Conservation (phyloP, 176 grass and related monocot genomes). For the Panicum miliaceum region DNA sequence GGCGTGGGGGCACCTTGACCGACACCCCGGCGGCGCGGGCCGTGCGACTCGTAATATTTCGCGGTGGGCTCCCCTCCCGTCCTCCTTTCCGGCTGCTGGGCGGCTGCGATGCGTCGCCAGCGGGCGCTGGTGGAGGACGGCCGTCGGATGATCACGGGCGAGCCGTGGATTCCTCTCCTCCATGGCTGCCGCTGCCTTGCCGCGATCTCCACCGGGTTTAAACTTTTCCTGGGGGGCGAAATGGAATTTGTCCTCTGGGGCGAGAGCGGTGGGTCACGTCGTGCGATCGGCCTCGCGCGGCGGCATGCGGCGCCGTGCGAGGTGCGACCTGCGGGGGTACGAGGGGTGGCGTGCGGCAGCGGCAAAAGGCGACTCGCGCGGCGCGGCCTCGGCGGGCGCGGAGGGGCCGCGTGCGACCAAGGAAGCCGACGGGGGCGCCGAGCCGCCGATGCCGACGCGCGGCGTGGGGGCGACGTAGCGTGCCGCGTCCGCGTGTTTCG, state of each 20-base stretch:
- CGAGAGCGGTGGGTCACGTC: constrained; percentile 18
- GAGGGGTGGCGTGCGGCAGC: constrained; percentile 39
- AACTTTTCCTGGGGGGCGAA: neutral
- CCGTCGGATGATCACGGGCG: constrained; percentile 43
- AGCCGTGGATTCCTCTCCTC: neutral
- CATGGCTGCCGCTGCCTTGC: neutral
- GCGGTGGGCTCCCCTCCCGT: neutral
- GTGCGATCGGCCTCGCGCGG: constrained; percentile 45
- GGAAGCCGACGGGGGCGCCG: neutral
- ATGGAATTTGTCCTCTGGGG: neutral
- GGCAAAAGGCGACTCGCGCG: constrained; percentile 40
- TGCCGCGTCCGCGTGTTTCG: neutral
- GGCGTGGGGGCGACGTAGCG: constrained; percentile 7
- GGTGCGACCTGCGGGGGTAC: neutral
- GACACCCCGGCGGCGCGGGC: constrained; percentile 23
- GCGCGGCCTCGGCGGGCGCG: constrained; percentile 28
- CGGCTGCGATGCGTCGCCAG: neutral
- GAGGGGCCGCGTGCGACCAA: constrained; percentile 1
- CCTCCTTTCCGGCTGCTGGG: neutral
- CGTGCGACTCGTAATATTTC: constrained; percentile 22
- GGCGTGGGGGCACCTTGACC: constrained; percentile 47
- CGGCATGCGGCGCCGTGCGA: constrained; percentile 42
- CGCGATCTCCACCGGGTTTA: neutral
- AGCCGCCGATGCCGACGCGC: constrained; percentile 32
- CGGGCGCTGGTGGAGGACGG: neutral